Base-by-base conservation (phyloP, 768 basidiomycete species). In the Polyporus arcularius region DNA sequence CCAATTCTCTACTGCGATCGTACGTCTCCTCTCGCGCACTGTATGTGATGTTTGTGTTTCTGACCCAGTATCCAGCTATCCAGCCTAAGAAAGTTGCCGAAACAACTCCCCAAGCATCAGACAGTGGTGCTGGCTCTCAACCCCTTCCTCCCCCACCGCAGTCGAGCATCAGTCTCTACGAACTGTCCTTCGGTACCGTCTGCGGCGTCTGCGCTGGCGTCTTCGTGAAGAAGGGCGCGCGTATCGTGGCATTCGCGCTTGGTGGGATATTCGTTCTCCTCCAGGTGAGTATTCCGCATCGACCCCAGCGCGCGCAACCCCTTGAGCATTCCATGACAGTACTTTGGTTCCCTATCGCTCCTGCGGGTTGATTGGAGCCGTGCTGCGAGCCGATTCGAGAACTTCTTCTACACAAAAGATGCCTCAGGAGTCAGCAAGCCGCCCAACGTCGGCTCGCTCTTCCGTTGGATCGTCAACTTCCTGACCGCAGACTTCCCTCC, bases 201-300 rank as follows among this genome's bases (percentile, higher is more conserved):
- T 84, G 87, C 57, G 96, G 96, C 0, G 71, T 98, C 43, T 97
- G 94, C 68, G 86, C 93, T 0, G 96, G 96, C 0, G 82, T 98
- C 0, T 98, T 98, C 70, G 79, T 96, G 67, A 98, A 97, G 76
- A 98, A 96, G 73, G 96, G 96, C n/a, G 85, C 88, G 8, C 92
- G 88, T 72, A 79, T 84, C 2, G 74, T 88, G 11, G 96, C 95
- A 0, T 95, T 94, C 75, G 71, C 90, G 45, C 75, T 97, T n/a
- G 96, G 96, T 3, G 94, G 94, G 3, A 77, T 92, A 2, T 98
- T 97, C 65, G 89, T 98, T 21, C 74, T 98, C 47, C 82, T 98
- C 9, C 95, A 96, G 84, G 95, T 94, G 58, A 49, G 84, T 70
- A 4, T 45, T 38, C 2, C 4, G 14, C 30, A 30, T 30, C 11